Evolutionary conservation across 345 rosid species (phyloP).

Genomic region (Salix viminalis): DNA sequence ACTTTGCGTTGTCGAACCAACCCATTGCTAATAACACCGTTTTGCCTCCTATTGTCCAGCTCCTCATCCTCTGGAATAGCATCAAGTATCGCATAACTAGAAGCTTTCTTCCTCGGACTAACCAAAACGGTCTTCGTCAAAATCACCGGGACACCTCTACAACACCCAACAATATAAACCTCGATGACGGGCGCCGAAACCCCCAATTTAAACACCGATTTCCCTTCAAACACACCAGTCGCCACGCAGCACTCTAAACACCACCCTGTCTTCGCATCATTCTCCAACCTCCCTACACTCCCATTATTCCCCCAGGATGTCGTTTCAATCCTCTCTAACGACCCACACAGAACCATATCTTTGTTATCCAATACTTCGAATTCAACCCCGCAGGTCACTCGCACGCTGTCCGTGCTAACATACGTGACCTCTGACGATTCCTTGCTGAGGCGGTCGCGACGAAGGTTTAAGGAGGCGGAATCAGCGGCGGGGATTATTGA

Average conservation of each 20-base stretch:
- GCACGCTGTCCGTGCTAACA: slow-evolving; percentile 76
- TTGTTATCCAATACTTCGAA: slow-evolving; percentile 64
- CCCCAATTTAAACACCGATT: slow-evolving; percentile 50
- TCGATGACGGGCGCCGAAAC: slow-evolving; percentile 67
- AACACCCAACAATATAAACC: slow-evolving; percentile 85
- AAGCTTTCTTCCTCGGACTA: slow-evolving; percentile 61
- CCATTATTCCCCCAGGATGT: slow-evolving; percentile 42
- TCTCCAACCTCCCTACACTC: slow-evolving; percentile 20
- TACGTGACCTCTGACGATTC: slow-evolving; percentile 81
- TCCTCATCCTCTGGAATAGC: slow-evolving; percentile 92
- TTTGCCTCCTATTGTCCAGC: slow-evolving; percentile 41
- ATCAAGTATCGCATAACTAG: slow-evolving; percentile 51
- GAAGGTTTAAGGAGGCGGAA: slow-evolving; percentile 52
- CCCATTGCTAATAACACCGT: slow-evolving; percentile 18
- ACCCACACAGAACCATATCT: slow-evolving; percentile 68
- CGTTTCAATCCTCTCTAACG: slow-evolving; percentile 69
- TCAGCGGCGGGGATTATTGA: slow-evolving; percentile 56
- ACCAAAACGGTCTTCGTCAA: slow-evolving; percentile 71
- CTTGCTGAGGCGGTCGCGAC: slow-evolving; percentile 67
- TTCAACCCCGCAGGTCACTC: slow-evolving; percentile 69
- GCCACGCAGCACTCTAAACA: slow-evolving; percentile 71
- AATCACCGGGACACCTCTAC: slow-evolving; percentile 80
- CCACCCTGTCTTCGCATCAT: slow-evolving; percentile 64
- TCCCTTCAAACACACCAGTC: slow-evolving; percentile 36
- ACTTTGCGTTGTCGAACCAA: slow-evolving; percentile 39